Conservation (phyloP, 2,329 filamentous ascomycete genomes). For the Venturia carpophila region DNA sequence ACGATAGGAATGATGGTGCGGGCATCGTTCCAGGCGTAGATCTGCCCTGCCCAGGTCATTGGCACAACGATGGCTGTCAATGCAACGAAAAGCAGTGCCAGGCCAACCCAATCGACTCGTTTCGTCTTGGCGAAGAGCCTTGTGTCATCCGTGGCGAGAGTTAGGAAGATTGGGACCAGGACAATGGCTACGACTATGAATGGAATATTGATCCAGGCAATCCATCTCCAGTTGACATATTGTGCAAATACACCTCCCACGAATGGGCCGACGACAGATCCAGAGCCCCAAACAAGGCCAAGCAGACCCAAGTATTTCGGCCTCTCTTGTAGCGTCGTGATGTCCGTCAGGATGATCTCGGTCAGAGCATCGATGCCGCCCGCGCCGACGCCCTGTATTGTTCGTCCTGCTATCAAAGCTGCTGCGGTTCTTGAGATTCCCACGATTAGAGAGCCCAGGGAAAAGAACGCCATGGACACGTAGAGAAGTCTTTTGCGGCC, state of each 20-base stretch:
- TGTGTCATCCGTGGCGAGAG: not conserved
- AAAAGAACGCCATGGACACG: slow-evolving; percentile 37
- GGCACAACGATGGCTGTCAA: not conserved
- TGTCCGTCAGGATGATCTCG: slow-evolving; percentile 38
- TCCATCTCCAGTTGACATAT: slow-evolving; percentile 5
- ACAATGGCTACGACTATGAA: not conserved
- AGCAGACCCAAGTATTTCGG: slow-evolving; percentile 33
- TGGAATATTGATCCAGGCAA: slow-evolving; percentile 23
- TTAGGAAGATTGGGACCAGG: not conserved
- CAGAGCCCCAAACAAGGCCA: slow-evolving; percentile 29
- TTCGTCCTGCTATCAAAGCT: slow-evolving; percentile 33
- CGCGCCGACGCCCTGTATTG: slow-evolving; percentile 35
- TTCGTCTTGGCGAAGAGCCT: not conserved
- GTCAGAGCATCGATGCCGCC: slow-evolving; percentile 33
- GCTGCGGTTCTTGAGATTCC: slow-evolving; percentile 29
- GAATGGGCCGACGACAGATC: slow-evolving; percentile 37
- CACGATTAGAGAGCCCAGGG: slow-evolving; percentile 46
- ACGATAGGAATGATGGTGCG: slow-evolving; percentile 1
- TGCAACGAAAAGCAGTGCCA: not conserved
- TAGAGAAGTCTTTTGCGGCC: slow-evolving; percentile 31
- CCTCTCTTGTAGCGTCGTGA: slow-evolving; percentile 34
- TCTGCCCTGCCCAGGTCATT: slow-evolving; percentile 3
- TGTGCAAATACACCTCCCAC: slow-evolving; percentile 33
- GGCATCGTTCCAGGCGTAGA: slow-evolving; percentile 2
- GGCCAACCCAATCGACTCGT: slow-evolving; percentile 9